phyloP scores from a whole-genome alignment of 1,139 yeast genomes.

The Geotrichum carabidarum region DNA sequence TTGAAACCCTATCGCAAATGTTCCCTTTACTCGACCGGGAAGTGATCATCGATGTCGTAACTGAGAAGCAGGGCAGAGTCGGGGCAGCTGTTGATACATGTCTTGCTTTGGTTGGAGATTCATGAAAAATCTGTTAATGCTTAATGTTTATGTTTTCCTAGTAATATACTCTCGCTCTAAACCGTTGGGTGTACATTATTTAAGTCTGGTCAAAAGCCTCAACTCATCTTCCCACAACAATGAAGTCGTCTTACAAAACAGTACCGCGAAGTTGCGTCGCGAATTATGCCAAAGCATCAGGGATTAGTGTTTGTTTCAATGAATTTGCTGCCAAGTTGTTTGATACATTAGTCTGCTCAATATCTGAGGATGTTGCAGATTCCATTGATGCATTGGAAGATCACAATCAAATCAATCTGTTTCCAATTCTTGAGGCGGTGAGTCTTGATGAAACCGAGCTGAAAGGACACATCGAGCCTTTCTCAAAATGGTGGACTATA shows the following conservation, averaged over 20 bases:
- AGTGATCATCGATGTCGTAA: constrained; percentile 64
- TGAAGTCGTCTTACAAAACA: neutral
- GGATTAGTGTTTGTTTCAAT: neutral
- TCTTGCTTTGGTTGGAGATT: constrained; percentile 29
- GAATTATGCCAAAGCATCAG: neutral
- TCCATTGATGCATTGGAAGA: neutral
- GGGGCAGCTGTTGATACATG: constrained; percentile 74
- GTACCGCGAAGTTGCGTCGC: neutral
- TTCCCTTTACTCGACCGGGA: constrained; percentile 71
- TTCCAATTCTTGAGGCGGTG: neutral
- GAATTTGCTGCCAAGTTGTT: neutral
- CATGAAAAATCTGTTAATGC: neutral
- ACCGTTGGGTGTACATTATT: neutral
- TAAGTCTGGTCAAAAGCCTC: neutral
- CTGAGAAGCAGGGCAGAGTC: constrained; percentile 60
- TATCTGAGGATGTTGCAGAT: neutral
- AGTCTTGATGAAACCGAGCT: neutral
- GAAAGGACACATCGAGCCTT: neutral
- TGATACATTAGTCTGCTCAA: neutral
- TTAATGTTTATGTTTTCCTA: neutral
- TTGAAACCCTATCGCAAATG: constrained; percentile 55
- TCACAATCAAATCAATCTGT: neutral
- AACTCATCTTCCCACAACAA: too few relatives aligned
- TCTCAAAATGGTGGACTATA: neutral
- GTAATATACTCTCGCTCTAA: too few relatives aligned